These are phyloP conservation scores for Meyerozyma athensensis DNA, from an alignment of 1,139 yeast genomes.

Conservation along the genomic window DNA sequence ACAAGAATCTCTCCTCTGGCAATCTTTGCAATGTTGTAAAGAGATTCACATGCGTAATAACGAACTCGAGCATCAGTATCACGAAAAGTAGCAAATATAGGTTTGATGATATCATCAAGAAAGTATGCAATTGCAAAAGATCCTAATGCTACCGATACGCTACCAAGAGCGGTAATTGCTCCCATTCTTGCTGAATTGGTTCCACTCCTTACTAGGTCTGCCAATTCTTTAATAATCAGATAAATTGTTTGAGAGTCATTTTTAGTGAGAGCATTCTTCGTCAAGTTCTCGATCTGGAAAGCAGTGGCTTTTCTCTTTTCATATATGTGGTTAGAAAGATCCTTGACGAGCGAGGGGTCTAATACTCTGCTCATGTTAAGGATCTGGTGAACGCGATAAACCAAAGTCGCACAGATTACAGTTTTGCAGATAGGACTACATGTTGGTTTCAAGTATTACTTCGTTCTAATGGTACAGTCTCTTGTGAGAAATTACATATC, in stretches of 20 bases:
- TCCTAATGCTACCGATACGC: slow-evolving; percentile 47
- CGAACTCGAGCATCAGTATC: slow-evolving; percentile 96
- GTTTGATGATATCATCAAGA: slow-evolving; percentile 82
- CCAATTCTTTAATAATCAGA: slow-evolving; percentile 53
- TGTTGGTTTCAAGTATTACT: not conserved
- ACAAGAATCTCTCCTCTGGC: slow-evolving; percentile 91
- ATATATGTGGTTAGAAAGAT: slow-evolving; percentile 83
- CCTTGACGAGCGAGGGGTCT: slow-evolving; percentile 76
- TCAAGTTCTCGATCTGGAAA: slow-evolving; percentile 62
- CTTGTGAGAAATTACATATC: not conserved
- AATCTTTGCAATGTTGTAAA: slow-evolving; percentile 93
- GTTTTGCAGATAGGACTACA: not conserved
- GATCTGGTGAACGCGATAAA: no score
- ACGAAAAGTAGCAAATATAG: slow-evolving; percentile 92
- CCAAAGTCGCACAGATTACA: no score
- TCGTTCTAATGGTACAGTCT: not conserved
- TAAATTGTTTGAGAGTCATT: slow-evolving; percentile 63
- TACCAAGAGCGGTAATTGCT: slow-evolving; percentile 47
- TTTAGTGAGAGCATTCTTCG: slow-evolving; percentile 66
- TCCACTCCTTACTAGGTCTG: slow-evolving; percentile 39
- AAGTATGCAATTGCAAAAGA: slow-evolving; percentile 53
- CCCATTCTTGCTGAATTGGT: slow-evolving; percentile 47
- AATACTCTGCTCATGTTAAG: slow-evolving; percentile 20
- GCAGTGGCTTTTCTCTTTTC: slow-evolving; percentile 96
- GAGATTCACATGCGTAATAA: slow-evolving; percentile 94